Conservation (phyloP, 371 early-diverging fungal genomes). For the Rhizopus arrhizus region DNA sequence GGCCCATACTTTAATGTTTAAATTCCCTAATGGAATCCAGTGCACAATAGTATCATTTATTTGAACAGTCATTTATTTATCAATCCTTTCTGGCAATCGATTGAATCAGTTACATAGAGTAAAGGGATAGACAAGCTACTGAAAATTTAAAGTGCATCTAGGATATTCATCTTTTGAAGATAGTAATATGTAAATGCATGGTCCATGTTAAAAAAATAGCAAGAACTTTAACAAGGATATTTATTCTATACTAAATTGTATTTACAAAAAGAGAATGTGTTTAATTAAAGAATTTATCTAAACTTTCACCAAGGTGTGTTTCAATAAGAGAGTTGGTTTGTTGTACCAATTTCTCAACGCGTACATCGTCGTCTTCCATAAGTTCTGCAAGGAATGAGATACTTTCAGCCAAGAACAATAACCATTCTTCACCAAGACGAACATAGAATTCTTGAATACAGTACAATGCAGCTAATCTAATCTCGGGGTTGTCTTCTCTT, state of each 20-base stretch:
- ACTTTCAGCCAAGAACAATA: slow-evolving; percentile 90
- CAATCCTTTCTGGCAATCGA: no score
- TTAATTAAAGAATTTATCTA: slow-evolving; percentile 78
- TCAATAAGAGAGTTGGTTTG: slow-evolving; percentile 87
- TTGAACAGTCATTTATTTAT: no score
- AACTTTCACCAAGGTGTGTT: slow-evolving; percentile 83
- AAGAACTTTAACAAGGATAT: background rate
- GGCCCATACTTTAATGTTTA: no score
- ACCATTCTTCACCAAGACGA: slow-evolving; percentile 89
- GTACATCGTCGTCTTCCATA: slow-evolving; percentile 82
- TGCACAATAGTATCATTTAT: no score
- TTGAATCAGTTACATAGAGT: no score
- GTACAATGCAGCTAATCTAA: slow-evolving; percentile 75
- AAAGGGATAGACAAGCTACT: no score
- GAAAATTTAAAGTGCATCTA: no score
- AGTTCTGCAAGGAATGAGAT: slow-evolving; percentile 94
- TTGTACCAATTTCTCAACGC: slow-evolving; percentile 81
- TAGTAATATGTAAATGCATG: no score
- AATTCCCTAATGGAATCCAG: no score
- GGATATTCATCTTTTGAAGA: no score
- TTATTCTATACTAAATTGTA: background rate
- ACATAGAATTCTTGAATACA: slow-evolving; percentile 81
- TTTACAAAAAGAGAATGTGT: slow-evolving; percentile 8
- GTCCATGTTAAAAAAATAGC: no score
- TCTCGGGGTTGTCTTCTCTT: slow-evolving; percentile 68